Evolutionary conservation across 352 stramenopile genomes (phyloP).

Genomic region (Globisporangium spiculum): DNA sequence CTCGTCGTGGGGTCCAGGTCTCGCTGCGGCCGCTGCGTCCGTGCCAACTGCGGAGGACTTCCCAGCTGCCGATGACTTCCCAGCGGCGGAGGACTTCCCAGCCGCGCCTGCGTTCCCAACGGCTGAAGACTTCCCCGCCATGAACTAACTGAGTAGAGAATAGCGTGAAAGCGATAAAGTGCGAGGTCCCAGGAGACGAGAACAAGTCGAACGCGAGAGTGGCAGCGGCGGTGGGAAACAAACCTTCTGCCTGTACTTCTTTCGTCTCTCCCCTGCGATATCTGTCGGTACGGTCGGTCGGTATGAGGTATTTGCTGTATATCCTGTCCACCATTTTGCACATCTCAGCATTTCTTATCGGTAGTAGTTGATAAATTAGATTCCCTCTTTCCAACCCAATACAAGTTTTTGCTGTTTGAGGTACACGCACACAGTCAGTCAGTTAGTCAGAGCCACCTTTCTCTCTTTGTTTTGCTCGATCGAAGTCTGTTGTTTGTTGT

Average conservation of each 20-base stretch:
- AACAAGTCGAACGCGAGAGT: background rate
- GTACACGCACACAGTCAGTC: slow-evolving; percentile 8
- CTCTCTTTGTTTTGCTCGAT: background rate
- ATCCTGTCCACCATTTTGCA: slow-evolving; percentile 7
- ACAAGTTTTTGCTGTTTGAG: slow-evolving; percentile 24
- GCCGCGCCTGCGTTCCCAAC: slow-evolving; percentile 27
- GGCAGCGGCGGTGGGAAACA: background rate
- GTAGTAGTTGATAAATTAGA: slow-evolving; percentile 39
- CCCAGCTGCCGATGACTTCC: slow-evolving; percentile 38
- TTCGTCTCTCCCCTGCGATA: background rate
- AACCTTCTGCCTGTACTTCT: background rate
- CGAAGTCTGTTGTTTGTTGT: background rate
- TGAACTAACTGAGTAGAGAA: slow-evolving; percentile 27
- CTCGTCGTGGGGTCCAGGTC: slow-evolving; percentile 59
- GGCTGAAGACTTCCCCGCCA: slow-evolving; percentile 13
- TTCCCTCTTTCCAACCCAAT: slow-evolving; percentile 14
- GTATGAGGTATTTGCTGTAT: slow-evolving; percentile 2
- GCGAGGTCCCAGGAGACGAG: slow-evolving; percentile 1
- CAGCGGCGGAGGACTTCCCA: slow-evolving; percentile 35
- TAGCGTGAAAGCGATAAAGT: slow-evolving; percentile 8
- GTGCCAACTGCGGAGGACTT: slow-evolving; percentile 31
- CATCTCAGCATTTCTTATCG: slow-evolving; percentile 12
- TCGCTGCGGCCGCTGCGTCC: slow-evolving; percentile 34
- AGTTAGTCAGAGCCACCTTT: background rate
- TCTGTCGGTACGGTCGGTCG: background rate